A percentile compares a stretch with the other conserved stretches of the same genome.
Evolutionary conservation across 208 protist species (phyloP).

Genomic region (Blastocrithidia nonstop): DNA sequence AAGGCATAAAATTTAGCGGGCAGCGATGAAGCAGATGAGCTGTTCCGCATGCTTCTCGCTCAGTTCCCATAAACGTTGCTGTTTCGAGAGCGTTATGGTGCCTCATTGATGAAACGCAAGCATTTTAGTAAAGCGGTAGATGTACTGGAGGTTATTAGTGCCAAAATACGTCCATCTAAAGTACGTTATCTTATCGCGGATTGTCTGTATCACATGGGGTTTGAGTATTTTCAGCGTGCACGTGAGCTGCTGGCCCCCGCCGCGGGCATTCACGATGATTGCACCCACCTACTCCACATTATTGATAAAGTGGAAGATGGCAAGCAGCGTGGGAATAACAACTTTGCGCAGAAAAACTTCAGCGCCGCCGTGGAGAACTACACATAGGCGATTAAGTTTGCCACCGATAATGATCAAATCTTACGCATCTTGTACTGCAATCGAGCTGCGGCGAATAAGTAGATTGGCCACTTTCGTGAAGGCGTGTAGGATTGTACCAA

Average conservation of each 20-base stretch:
- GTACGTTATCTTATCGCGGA: conserved; percentile 43
- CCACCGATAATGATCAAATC: conserved; percentile 59
- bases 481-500: conserved; percentile 82
- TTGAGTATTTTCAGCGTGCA: conserved; percentile 74
- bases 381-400: conserved; percentile 47
- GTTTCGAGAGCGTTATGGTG: conserved; percentile 66
- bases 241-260: conserved; percentile 14
- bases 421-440: conserved; percentile 86
- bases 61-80: conserved; percentile 60
- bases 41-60: conserved; percentile 62
- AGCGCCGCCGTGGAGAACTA: conserved; percentile 52
- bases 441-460: conserved; percentile 79
- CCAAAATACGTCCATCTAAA: conserved; percentile 27
- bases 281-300: conserved; percentile 32
- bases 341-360: conserved; percentile 72
- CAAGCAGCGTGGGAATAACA: conserved; percentile 77
- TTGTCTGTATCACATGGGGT: conserved; percentile 67
- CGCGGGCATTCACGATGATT: conserved; percentile 52
- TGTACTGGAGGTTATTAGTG: conserved; percentile 35
- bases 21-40: conserved; percentile 59
- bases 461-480: conserved; percentile 72
- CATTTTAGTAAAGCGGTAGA: conserved; percentile 49
- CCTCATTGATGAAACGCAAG: conserved; percentile 46
- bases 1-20: conserved; percentile 50
- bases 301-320: conserved; percentile 70